Evolutionary conservation across 805 yeast species (phyloP), one percentile per base, ranked within the genome.

Genomic region (Metschnikowia baotianmanensis): DNA sequence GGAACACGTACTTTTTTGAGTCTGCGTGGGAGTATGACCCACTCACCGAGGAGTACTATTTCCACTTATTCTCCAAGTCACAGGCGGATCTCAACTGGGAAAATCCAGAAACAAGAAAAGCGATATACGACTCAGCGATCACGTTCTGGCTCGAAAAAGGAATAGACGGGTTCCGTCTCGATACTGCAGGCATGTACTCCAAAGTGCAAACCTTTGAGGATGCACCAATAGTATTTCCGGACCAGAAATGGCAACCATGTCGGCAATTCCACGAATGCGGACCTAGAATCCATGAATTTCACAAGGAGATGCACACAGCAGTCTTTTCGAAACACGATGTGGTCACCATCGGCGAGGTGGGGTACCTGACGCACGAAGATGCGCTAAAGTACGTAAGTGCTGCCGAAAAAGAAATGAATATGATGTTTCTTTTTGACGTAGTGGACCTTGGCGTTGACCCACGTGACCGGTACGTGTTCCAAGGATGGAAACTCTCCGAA

Each of bases 71-170:
- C 58, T 80, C 80, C 11, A 60, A 59, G 36, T 54, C 71, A 21
- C 83, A 78, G 59, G 83, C 83, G 12, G 83, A 78, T 52, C 63
- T 78, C 52, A 78, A 78, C 60, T 78, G 83, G 84, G 82, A 78
- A 48, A 76, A 69, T 52, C 67, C 57, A 40, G 72, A 58, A 36
- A 52, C 58, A 40, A 59, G 52, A 59, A 43, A 63, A 19, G 65
- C 64, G 45, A 65, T 77, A 39, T 74, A 74, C 58, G 62, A 73
- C 27, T 56, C 65, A 18, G 78, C 80, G 9, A 57, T 76, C 47
- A 61, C 61, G 26, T 78, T 67, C 57, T 78, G 83, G 83, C 70
- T 70, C 41, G 69, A 73, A 34, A 69, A 71, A 46, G 83, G 82
- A 20, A 68, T 74, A 21, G 80, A 76, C 53, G 83, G 83, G 2